A percentile compares a stretch with the other conserved stretches of the same genome.
Evolutionary conservation across 148 eudicot genomes (phyloP).

Genomic region (Rheum nobile): DNA sequence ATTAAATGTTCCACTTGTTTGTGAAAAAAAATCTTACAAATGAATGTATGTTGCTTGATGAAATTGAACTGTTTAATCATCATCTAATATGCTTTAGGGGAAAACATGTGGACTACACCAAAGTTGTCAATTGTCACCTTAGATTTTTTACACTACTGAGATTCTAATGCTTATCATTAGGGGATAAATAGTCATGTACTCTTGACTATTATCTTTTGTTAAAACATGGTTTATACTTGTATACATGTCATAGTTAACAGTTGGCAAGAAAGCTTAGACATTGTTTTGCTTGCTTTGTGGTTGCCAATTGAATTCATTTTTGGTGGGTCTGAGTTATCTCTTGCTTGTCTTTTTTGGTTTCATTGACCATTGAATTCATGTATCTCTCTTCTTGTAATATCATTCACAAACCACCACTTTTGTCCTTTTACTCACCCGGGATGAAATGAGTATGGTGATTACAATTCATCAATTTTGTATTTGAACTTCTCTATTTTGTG

Average conservation of each 20-base stretch:
- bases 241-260: constrained; percentile 1
- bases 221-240: constrained; percentile 1
- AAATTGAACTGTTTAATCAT: not conserved
- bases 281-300: constrained; percentile 1
- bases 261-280: constrained; percentile 7
- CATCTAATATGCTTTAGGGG: not conserved
- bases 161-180: constrained; percentile 1
- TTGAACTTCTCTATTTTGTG: not conserved
- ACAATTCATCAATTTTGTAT: not conserved
- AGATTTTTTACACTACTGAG: not conserved
- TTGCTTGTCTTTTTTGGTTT: not conserved
- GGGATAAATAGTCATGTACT: not conserved
- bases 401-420: constrained; percentile 3
- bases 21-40: not conserved
- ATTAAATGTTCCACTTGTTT: not conserved
- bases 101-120: not conserved
- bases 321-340: constrained; percentile 4
- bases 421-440: not conserved
- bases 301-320: not conserved
- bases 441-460: not conserved
- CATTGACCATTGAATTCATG: constrained; percentile 5
- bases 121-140: not conserved
- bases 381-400: constrained; percentile 2
- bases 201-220: constrained; percentile 3
- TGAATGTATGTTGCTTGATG: not conserved